Evolutionary conservation across 768 basidiomycete genomes (phyloP), one percentile per base, ranked within the genome.

Genomic region (Russula griseocarnosa): DNA sequence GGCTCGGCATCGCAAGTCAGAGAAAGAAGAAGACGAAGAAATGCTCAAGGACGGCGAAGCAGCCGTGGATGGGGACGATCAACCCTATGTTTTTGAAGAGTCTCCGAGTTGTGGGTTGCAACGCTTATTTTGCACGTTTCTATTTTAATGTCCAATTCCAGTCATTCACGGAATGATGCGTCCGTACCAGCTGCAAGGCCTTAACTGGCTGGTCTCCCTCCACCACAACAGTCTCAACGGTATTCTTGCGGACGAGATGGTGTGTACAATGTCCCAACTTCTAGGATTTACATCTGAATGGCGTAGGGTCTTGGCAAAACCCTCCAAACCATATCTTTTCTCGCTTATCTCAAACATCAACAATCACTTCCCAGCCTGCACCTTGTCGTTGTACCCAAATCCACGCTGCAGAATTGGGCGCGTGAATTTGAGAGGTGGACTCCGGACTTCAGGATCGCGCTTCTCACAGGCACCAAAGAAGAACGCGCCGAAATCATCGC

Each of bases 11-110:
- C 85, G 96, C 59, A 97, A 94, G 74, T 94, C 92, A 0, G 97
- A 99, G 75, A 97, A 97, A 76, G 97, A 99, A 71, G 97, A 98
- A 74, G 97, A 98, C 60, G 94, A 96, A 67, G 96, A 99, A 75
- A 71, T 99, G 71, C 75, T 98, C 47, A 91, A 94, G 71, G 92
- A 92, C 53, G 89, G 88, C 8, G 91, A 92, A 69, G 79, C 86
- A 42, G 89, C 84, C 20, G 85, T 83, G 10, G 88, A 86, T 62
- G 92, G 91, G 3, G 86, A 88, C 67, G 94, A 97, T 69, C 90
- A 94, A 65, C 91, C 95, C 0, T 92, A 86, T 68, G 93, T 98
- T 5, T 99, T 98, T 64, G 94, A 98, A 71, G 87, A 94, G 68
- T 94, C 92, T 0, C 95, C 95, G 0, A 86, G 85, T 70, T 98